Percentiles rank a stretch among this genome's conserved stretches.
These are phyloP conservation scores for Alectoria sarmentosa DNA, from an alignment of 495 filamentous ascomycete genomes.

Conservation along the genomic window DNA sequence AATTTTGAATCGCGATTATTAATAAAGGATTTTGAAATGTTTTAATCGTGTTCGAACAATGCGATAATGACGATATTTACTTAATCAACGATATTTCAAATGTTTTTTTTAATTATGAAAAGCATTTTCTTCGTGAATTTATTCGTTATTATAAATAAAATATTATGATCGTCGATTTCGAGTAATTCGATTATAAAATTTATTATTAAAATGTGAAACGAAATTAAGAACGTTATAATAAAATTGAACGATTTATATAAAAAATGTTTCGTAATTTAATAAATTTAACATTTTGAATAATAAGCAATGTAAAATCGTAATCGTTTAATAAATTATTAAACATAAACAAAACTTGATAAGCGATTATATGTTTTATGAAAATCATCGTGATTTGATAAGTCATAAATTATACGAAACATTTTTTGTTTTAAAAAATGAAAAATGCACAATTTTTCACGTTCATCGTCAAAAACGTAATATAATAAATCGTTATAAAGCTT, in stretches of 20 bases:
- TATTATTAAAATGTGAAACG: background rate
- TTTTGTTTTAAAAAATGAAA: too few relatives aligned
- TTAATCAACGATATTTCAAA: background rate
- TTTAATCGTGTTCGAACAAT: background rate
- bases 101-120: background rate
- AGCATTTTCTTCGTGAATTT: background rate
- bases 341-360: too few relatives aligned
- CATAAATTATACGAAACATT: too few relatives aligned
- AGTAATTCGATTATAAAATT: background rate
- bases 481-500: too few relatives aligned
- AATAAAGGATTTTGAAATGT: background rate
- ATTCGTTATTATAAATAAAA: background rate
- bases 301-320: background rate
- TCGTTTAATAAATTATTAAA: background rate
- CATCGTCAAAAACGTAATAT: too few relatives aligned
- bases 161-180: background rate
- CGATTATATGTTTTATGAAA: too few relatives aligned
- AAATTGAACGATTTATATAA: background rate
- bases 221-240: background rate
- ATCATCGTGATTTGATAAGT: too few relatives aligned
- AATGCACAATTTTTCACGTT: too few relatives aligned
- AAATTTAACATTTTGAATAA: background rate
- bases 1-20: background rate
- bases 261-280: background rate
- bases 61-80: background rate